A percentile compares a stretch with the other conserved stretches of the same genome.
Conservation (phyloP, 192 early-diverging fungal genomes). For the Backusella australiensis region DNA sequence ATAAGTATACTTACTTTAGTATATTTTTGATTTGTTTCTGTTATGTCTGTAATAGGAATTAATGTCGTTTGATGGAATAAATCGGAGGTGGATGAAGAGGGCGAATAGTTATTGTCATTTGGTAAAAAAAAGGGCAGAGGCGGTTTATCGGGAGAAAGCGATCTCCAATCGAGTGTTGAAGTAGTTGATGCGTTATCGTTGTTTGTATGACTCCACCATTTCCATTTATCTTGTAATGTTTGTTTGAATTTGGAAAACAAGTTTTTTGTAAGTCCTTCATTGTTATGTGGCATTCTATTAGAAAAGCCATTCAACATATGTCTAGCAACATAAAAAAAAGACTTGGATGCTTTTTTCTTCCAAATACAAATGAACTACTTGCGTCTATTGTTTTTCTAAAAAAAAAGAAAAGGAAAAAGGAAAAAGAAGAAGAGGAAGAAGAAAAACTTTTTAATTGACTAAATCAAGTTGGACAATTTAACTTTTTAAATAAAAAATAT, state of each 20-base stretch:
- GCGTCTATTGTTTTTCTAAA: not conserved
- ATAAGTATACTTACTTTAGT: not conserved
- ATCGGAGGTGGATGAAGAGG: not conserved
- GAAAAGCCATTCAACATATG: constrained; percentile 8
- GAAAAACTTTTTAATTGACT: not conserved
- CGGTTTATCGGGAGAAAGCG: constrained; percentile 27
- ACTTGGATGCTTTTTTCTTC: not conserved
- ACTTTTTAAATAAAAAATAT: not conserved
- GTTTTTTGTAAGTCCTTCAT: not conserved
- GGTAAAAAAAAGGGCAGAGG: constrained; percentile 22
- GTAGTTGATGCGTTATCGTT: not conserved
- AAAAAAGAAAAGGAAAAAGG: not conserved
- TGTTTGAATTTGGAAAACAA: not conserved
- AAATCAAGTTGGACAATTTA: not conserved
- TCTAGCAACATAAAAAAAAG: constrained; percentile 1
- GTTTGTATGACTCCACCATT: not conserved
- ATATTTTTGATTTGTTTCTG: not conserved
- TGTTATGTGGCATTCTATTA: not conserved
- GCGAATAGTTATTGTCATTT: not conserved
- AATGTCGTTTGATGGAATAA: constrained; percentile 1
- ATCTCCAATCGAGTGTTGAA: constrained; percentile 28
- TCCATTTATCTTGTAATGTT: not conserved
- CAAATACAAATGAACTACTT: not conserved
- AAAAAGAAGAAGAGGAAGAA: not conserved
- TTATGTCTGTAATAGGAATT: not conserved